phyloP scores from a whole-genome alignment of 176 grass and related monocot species.

The Oropetium thomaeum region DNA sequence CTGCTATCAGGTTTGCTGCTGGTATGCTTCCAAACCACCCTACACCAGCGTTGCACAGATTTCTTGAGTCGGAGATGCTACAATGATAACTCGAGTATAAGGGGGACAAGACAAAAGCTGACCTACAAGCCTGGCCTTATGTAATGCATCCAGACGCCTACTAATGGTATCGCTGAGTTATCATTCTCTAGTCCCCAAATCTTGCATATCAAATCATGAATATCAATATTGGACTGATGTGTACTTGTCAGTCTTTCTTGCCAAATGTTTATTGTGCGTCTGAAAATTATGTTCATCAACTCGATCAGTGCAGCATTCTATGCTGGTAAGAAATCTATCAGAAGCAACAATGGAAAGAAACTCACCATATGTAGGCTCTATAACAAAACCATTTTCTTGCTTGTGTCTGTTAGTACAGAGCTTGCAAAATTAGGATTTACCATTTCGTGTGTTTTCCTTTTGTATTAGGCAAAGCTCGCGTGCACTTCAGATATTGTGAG shows the following conservation, averaged over 20 bases:
- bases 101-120: neutral
- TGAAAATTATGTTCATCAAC: neutral
- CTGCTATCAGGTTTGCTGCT: neutral
- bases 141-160: neutral
- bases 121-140: neutral
- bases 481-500: too few relatives aligned
- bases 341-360: neutral
- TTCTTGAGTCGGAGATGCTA: slow-evolving; percentile 17
- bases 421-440: neutral
- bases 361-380: neutral
- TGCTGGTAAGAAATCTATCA: neutral
- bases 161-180: neutral
- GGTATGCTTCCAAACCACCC: slow-evolving; percentile 28
- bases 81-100: neutral
- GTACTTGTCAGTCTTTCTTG: neutral
- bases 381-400: neutral
- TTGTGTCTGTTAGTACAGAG: neutral
- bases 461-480: too few relatives aligned
- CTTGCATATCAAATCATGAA: neutral
- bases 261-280: neutral
- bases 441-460: neutral
- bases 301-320: neutral
- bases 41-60: slow-evolving; percentile 9
- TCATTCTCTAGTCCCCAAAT: neutral
- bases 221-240: neutral